Evolutionary conservation across 2,329 filamentous ascomycete species (phyloP).

Genomic region (Cladophialophora immunda): DNA sequence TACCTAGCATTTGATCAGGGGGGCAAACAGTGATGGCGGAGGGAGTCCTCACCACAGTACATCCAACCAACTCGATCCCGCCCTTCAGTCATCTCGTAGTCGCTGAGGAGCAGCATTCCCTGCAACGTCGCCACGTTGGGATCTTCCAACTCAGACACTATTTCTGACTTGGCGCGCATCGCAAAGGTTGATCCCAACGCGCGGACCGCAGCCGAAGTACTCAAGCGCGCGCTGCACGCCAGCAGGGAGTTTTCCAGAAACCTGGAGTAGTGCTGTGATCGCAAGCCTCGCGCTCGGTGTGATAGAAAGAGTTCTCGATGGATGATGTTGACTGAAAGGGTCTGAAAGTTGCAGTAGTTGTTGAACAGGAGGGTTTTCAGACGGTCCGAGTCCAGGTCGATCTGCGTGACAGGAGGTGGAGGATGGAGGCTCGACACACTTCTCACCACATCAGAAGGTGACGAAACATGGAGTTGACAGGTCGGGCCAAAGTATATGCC

Average conservation of each 20-base stretch:
- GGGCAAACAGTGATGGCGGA: neutral
- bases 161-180: conserved; percentile 12
- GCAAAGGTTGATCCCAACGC: conserved; percentile 5
- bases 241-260: conserved; percentile 18
- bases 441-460: conserved; percentile 4
- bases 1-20: conserved; percentile 7
- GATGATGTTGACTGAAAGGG: conserved; percentile 3
- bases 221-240: conserved; percentile 5
- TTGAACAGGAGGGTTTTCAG: conserved; percentile 13
- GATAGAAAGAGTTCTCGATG: conserved; percentile 5
- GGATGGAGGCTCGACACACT: neutral
- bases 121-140: conserved; percentile 11
- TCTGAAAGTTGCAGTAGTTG: conserved; percentile 12
- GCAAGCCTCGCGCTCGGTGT: neutral
- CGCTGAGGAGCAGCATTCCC: conserved; percentile 13
- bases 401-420: neutral
- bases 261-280: conserved; percentile 8
- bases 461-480: conserved; percentile 7
- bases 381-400: conserved; percentile 9
- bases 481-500: conserved; percentile 12
- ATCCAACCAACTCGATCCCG: conserved; percentile 13
- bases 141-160: conserved; percentile 10
- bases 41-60: conserved; percentile 11
- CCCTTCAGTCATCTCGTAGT: conserved; percentile 14
- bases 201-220: conserved; percentile 11